Evolutionary conservation across 2,329 filamentous ascomycete species (phyloP).

Genomic region (Pyricularia grisea): DNA sequence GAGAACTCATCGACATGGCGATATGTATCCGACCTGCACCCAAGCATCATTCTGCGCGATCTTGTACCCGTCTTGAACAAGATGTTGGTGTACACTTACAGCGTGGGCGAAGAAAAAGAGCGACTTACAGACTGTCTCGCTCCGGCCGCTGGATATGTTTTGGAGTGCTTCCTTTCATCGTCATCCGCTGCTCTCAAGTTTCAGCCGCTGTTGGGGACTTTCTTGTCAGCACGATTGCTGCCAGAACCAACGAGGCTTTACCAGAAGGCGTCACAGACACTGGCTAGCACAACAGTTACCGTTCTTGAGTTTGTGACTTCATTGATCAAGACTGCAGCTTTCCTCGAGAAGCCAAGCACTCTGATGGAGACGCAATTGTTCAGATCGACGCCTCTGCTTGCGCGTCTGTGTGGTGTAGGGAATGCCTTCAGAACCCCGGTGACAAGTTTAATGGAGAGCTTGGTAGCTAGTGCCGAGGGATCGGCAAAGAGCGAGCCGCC

Average conservation of each 20-base stretch:
- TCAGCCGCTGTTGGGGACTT: constrained; percentile 64
- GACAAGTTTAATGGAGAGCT: constrained; percentile 59
- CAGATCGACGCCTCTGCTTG: constrained; percentile 67
- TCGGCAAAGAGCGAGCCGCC: constrained; percentile 61
- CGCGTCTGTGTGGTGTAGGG: constrained; percentile 64
- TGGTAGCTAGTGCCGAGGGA: constrained; percentile 62
- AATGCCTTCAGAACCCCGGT: constrained; percentile 57
- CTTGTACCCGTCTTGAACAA: constrained; percentile 64
- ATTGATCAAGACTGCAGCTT: constrained; percentile 60
- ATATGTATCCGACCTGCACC: constrained; percentile 60
- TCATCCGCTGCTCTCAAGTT: constrained; percentile 63
- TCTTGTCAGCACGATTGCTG: constrained; percentile 51
- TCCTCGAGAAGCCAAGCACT: constrained; percentile 52
- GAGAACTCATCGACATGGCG: constrained; percentile 83
- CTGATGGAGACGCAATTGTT: constrained; percentile 72
- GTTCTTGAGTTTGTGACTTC: constrained; percentile 58
- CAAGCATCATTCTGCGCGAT: constrained; percentile 56
- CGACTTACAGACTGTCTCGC: constrained; percentile 44
- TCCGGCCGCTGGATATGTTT: constrained; percentile 64
- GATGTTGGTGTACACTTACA: constrained; percentile 63
- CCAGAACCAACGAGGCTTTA: constrained; percentile 53
- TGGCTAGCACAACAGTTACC: constrained; percentile 52
- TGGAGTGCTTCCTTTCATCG: constrained; percentile 66
- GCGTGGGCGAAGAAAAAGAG: constrained; percentile 52
- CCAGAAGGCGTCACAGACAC: constrained; percentile 40